Percentiles rank a stretch among this genome's conserved stretches.
Evolutionary conservation across 257 asterid genomes (phyloP).

Genomic region (Nicotiana attenuata): DNA sequence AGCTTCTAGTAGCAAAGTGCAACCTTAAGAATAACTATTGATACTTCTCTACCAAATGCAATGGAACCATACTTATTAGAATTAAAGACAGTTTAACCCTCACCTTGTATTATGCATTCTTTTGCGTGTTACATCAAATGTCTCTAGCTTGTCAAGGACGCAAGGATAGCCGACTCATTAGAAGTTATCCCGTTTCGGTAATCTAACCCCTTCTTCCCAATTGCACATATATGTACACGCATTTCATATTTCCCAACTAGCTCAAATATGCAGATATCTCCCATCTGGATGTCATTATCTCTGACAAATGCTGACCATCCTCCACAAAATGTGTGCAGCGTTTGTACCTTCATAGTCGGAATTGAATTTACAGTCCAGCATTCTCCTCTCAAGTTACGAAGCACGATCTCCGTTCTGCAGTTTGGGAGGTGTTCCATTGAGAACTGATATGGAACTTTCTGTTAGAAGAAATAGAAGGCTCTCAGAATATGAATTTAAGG

Average conservation of each 20-base stretch:
- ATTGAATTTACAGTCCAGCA: slow-evolving; percentile 87
- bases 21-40: background rate
- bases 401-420: slow-evolving; percentile 67
- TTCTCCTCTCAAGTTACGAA: slow-evolving; percentile 63
- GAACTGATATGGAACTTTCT: slow-evolving; percentile 87
- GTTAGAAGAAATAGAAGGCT: slow-evolving; percentile 18
- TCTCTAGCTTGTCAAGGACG: slow-evolving; percentile 9
- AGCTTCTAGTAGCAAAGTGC: background rate
- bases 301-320: slow-evolving; percentile 99
- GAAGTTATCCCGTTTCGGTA: slow-evolving; percentile 32
- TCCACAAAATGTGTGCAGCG: slow-evolving; percentile 89
- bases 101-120: background rate
- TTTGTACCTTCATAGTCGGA: slow-evolving; percentile 75
- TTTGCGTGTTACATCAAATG: background rate
- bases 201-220: slow-evolving; percentile 51
- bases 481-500: slow-evolving; percentile 16
- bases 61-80: background rate
- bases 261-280: slow-evolving; percentile 95
- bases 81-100: background rate
- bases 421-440: slow-evolving; percentile 74
- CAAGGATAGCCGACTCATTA: slow-evolving; percentile 10
- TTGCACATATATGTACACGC: slow-evolving; percentile 76
- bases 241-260: slow-evolving; percentile 68
- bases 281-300: slow-evolving; percentile 72
- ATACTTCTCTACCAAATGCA: background rate